These are phyloP conservation scores for Ogataea saltuana DNA, from an alignment of 805 yeast genomes.

Conservation along the genomic window DNA sequence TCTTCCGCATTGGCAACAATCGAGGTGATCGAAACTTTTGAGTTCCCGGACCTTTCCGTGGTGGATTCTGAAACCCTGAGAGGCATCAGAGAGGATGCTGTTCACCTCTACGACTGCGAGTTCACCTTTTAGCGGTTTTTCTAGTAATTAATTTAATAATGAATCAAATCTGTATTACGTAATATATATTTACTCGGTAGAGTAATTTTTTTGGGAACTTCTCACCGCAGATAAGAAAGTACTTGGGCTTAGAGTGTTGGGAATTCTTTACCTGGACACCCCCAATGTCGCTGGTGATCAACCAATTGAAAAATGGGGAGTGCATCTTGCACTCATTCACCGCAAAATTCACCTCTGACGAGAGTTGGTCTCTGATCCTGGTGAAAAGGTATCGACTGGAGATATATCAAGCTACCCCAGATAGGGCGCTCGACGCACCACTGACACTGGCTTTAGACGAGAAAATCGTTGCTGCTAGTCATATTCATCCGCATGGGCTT, in stretches of 20 bases:
- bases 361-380: constrained; percentile 7
- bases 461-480: constrained; percentile 22
- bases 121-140: constrained; percentile 17
- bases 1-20: constrained; percentile 5
- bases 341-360: neutral
- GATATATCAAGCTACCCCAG: neutral
- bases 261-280: too few relatives aligned
- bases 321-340: constrained; percentile 12
- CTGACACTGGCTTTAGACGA: constrained; percentile 9
- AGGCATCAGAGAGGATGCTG: constrained; percentile 16
- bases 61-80: constrained; percentile 13
- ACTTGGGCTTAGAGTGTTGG: too few relatives aligned
- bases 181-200: too few relatives aligned
- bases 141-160: neutral
- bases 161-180: too few relatives aligned
- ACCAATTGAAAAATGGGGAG: neutral
- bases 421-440: neutral
- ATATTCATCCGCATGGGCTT: constrained; percentile 22
- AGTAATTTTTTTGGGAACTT: too few relatives aligned
- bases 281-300: constrained; percentile 8
- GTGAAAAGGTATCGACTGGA: constrained; percentile 11
- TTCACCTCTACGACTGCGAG: constrained; percentile 17
- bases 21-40: constrained; percentile 25
- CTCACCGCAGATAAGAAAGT: too few relatives aligned
- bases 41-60: constrained; percentile 25